Conservation (phyloP, 352 stramenopile genomes). For the Globisporangium okanoganense region DNA sequence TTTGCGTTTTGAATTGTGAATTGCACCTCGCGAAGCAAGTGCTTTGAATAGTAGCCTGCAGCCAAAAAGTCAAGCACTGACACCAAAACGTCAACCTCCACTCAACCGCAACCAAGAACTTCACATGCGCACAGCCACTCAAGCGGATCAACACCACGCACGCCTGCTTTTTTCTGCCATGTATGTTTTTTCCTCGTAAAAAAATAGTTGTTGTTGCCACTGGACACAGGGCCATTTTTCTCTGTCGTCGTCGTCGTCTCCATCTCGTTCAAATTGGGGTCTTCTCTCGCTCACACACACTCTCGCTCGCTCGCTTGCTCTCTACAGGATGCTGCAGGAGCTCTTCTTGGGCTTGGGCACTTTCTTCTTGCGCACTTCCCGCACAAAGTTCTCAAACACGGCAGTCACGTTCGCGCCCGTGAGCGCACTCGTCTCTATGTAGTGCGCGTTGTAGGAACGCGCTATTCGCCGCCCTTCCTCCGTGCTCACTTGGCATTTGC, state of each 20-base stretch:
- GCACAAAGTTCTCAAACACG: slow-evolving; percentile 87
- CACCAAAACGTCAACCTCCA: no score
- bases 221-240: no score
- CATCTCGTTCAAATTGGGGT: neutral
- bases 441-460: slow-evolving; percentile 81
- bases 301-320: neutral
- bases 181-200: no score
- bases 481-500: slow-evolving; percentile 81
- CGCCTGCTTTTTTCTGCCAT: no score
- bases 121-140: no score
- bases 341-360: slow-evolving; percentile 75
- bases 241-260: neutral
- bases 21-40: no score
- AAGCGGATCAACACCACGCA: no score
- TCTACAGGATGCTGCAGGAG: slow-evolving; percentile 60
- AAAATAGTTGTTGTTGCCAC: no score
- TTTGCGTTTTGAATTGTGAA: neutral
- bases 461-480: slow-evolving; percentile 83
- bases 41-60: no score
- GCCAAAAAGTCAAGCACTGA: no score
- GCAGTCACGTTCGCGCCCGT: slow-evolving; percentile 83
- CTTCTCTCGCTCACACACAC: neutral
- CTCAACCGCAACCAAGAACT: no score
- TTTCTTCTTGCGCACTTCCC: slow-evolving; percentile 79
- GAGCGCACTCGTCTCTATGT: slow-evolving; percentile 86